Evolutionary conservation across 2,329 filamentous ascomycete species (phyloP), one percentile per base, ranked within the genome.

Genomic region (Aspergillus nomiae): DNA sequence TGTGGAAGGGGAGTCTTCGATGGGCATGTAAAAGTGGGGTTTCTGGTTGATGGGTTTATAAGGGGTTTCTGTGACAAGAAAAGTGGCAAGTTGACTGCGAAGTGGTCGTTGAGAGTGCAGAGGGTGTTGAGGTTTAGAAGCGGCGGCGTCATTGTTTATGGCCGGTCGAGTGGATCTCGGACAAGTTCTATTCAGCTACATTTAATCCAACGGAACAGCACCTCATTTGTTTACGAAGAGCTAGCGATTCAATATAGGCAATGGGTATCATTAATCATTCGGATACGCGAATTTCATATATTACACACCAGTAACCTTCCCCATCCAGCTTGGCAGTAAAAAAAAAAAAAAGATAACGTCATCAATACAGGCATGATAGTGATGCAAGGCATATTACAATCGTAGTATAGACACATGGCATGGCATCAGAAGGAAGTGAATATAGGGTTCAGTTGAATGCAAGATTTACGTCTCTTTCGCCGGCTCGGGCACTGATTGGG

Each of bases 201-300:
- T 32, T 34, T 24, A 24, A 24, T 24, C 21, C 28, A n/a, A 51
- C 48, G 7, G 28, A 51, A n/a, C 16, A 32, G n/a, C 48, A 34
- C 16, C 16, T 34, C 14, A 19, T n/a, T 51, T 7, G 28, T 30
- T 51, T 51, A 51, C 48, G 48, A 51, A 12, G 19, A 51, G 28
- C 48, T 51, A 51, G 28, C 4, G n/a, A 12, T 32, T 12, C 26
- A 51, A 12, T 51, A 51, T 34, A 32, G 26, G 28, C 28, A 59
- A 50, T 55, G 68, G 68, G 68, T 70, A 70, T 70, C 68, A 70
- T 69, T 68, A 65, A 61, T 61, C 60, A 46, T 53, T 63, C 41
- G 30, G 11, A 54, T 63, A 48, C 55, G 61, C 58, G 50, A 59
- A 57, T 34, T 63, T 5, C 64, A 60, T 70, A 68, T 63, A 66